Base-by-base conservation (phyloP, 2,329 filamentous ascomycete species). In the Fusarium heterosporum region DNA sequence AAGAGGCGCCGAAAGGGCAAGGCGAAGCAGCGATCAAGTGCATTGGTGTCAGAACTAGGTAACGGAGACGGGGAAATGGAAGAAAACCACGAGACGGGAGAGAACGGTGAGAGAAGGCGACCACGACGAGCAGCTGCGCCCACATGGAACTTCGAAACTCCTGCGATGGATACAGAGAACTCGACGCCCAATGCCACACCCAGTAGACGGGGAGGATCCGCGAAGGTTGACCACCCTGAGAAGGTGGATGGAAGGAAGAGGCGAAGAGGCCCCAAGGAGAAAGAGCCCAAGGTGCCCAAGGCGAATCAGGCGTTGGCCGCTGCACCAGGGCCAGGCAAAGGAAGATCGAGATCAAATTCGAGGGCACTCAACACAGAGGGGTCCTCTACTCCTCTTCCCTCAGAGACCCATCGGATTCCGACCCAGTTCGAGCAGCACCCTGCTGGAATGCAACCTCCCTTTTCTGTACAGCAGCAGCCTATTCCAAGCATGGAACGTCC, bases 41-140 rank as follows among this genome's bases (percentile, higher is more conserved):
- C 85, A n/a, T 78, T 90, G 47, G 89, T 90, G 47, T 89, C 88
- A 6, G 89, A 91, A 71, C 82, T 89, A 49, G 87, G 86, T 43
- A 89, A 86, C 63, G 83, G 81, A 8, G 86, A 88, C 43, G 83
- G 84, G 42, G 85, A 86, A 57, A 80, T 77, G 49, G 85, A 88
- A 55, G 87, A 88, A 51, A 80, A 79, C 30, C 81, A 83, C 28
- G 86, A 88, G 19, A 82, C 81, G 8, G 83, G 83, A 34, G 88
- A 90, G 72, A 87, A 85, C 60, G 85, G 85, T 30, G 87, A 89
- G 71, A 79, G 86, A 46, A 82, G 87, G 56, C 81, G 87, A 16
- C 88, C 87, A n/a, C 82, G 87, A 38, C 83, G 88, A 68, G 87
- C 87, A 22, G 87, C 87, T 17, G 91, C 92, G 12, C 91, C 92